Evolutionary conservation across 2,329 filamentous ascomycete species (phyloP).

Genomic region (Cordyceps sp.): DNA sequence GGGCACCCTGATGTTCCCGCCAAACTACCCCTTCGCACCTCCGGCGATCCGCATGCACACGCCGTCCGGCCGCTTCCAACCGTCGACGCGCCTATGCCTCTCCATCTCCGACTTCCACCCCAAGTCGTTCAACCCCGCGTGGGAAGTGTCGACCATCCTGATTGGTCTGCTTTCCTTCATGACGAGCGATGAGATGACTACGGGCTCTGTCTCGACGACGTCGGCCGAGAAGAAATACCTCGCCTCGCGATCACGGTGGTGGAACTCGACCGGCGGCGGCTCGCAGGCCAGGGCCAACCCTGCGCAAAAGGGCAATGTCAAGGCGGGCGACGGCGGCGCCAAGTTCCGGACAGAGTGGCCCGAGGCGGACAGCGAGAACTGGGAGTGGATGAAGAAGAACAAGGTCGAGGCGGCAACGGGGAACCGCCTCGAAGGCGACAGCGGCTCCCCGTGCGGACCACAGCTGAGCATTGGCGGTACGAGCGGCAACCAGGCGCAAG

Average conservation of each 20-base stretch:
- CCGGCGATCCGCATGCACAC: constrained; percentile 99
- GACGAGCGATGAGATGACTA: constrained; percentile 98
- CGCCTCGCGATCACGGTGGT: constrained; percentile 72
- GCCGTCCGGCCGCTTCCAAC: constrained; percentile 86
- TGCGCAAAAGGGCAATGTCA: constrained; percentile 59
- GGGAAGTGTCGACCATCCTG: constrained; percentile 93
- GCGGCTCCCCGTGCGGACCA: constrained; percentile 32
- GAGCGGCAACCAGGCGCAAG: constrained; percentile 46
- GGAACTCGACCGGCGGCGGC: constrained; percentile 89
- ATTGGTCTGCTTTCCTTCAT: constrained; percentile 93
- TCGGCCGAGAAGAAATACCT: constrained; percentile 63
- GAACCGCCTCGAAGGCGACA: constrained; percentile 30
- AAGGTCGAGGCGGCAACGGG: constrained; percentile 67
- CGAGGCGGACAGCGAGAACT: constrained; percentile 77
- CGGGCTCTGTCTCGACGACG: constrained; percentile 66
- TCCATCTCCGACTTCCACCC: constrained; percentile 97
- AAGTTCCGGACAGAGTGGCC: constrained; percentile 87
- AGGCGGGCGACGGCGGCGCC: constrained; percentile 78
- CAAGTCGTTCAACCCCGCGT: constrained; percentile 94
- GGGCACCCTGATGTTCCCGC: constrained; percentile 89
- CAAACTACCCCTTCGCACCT: constrained; percentile 93
- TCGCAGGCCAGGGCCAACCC: constrained; percentile 40
- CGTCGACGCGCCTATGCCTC: constrained; percentile 78
- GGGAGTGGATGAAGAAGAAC: constrained; percentile 76
- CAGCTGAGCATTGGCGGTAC: constrained; percentile 42